These are phyloP conservation scores for Starmerella riodocensis DNA, from an alignment of 805 yeast species.

Conservation along the genomic window DNA sequence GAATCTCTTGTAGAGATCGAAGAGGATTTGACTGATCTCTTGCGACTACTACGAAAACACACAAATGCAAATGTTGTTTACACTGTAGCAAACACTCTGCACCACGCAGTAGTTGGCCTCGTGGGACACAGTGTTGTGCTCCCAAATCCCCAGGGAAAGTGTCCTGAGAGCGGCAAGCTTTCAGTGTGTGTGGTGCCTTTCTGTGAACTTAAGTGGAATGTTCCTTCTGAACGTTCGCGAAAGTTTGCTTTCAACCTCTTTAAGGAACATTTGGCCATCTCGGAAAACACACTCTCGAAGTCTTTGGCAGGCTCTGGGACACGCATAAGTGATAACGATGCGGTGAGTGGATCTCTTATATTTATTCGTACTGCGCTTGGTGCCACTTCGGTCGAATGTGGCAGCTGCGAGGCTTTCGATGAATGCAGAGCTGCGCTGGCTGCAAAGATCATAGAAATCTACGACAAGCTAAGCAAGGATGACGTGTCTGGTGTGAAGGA, in stretches of 20 bases:
- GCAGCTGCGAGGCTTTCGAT: background rate
- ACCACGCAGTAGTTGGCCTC: slow-evolving; percentile 50
- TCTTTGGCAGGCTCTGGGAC: background rate
- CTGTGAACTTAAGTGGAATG: slow-evolving; percentile 58
- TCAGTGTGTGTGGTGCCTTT: slow-evolving; percentile 35
- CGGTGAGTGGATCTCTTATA: slow-evolving; percentile 40
- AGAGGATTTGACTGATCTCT: slow-evolving; percentile 36
- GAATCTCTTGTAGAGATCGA: slow-evolving; percentile 32
- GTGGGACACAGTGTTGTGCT: slow-evolving; percentile 26
- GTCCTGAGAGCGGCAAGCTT: background rate
- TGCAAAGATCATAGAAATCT: slow-evolving; percentile 31
- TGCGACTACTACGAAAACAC: slow-evolving; percentile 31
- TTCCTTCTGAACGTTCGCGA: slow-evolving; percentile 46
- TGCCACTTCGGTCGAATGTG: slow-evolving; percentile 40
- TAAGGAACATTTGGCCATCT: slow-evolving; percentile 32
- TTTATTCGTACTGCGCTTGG: slow-evolving; percentile 49
- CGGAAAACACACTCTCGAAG: slow-evolving; percentile 8
- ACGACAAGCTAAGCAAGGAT: slow-evolving; percentile 41
- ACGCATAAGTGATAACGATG: slow-evolving; percentile 32
- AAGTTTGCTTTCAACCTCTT: slow-evolving; percentile 49
- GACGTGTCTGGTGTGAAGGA: slow-evolving; percentile 51
- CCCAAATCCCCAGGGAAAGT: slow-evolving; percentile 1
- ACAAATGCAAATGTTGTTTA: slow-evolving; percentile 57
- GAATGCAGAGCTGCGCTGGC: slow-evolving; percentile 2
- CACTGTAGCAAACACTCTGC: slow-evolving; percentile 49